Conservation (phyloP, 768 basidiomycete species). For the Boletus subcaerulescens region DNA sequence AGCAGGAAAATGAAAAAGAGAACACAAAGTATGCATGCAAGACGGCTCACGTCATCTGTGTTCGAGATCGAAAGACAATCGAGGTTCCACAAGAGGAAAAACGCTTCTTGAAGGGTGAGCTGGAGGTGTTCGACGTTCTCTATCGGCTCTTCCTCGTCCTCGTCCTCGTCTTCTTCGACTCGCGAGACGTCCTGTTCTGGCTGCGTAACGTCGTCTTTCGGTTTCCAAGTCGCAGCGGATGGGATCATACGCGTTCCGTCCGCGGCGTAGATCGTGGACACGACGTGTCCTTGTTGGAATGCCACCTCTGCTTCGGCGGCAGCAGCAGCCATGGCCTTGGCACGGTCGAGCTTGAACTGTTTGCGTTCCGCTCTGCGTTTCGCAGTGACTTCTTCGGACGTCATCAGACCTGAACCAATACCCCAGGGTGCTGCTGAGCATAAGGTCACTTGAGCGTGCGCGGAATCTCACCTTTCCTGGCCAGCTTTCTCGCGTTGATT, state of each 20-base stretch:
- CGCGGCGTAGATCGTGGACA: slow-evolving; percentile 55
- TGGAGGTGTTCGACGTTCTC: slow-evolving; percentile 89
- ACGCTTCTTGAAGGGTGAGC: slow-evolving; percentile 84
- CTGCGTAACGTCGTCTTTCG: slow-evolving; percentile 31
- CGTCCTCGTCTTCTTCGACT: slow-evolving; percentile 30
- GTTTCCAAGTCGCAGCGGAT: slow-evolving; percentile 80
- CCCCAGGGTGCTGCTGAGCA: too few species aligned
- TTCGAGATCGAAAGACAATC: slow-evolving; percentile 76
- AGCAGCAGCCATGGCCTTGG: slow-evolving; percentile 79
- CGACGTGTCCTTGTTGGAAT: slow-evolving; percentile 68
- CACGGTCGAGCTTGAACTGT: slow-evolving; percentile 92
- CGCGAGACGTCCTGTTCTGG: slow-evolving; percentile 13
- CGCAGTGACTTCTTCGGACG: slow-evolving; percentile 90
- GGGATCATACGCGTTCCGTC: slow-evolving; percentile 52
- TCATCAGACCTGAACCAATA: slow-evolving; percentile 36
- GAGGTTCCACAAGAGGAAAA: slow-evolving; percentile 81
- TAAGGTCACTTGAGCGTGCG: neutral
- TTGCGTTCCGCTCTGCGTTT: slow-evolving; percentile 83
- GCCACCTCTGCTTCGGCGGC: slow-evolving; percentile 76
- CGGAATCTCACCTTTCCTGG: slow-evolving; percentile 49
- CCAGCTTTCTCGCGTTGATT: slow-evolving; percentile 54
- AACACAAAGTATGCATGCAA: neutral
- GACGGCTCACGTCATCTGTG: slow-evolving; percentile 54
- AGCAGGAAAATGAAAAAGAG: neutral
- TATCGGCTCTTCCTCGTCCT: slow-evolving; percentile 49